Evolutionary conservation across 192 early-diverging fungal species (phyloP).

Genomic region (Kickxella alabastrina): DNA sequence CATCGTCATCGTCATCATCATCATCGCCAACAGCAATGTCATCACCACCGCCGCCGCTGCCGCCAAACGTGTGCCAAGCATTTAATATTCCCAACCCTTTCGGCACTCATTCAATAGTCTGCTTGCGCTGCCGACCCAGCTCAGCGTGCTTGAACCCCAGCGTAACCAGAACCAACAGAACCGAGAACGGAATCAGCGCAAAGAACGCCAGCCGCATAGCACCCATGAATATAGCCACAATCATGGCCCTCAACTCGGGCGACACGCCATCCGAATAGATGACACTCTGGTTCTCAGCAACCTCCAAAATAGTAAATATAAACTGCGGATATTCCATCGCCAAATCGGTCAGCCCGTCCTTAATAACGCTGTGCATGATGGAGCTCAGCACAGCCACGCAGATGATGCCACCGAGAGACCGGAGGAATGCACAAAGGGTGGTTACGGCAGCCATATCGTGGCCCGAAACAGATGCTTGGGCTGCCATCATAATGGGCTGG

Average conservation of each 20-base stretch:
- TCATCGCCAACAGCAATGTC: too few species aligned
- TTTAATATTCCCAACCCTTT: too few species aligned
- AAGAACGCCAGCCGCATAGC: slow-evolving; percentile 54
- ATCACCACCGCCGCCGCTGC: too few species aligned
- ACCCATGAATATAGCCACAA: slow-evolving; percentile 48
- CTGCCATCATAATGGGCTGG: slow-evolving; percentile 70
- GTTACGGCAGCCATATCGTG: slow-evolving; percentile 71
- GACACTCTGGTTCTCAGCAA: slow-evolving; percentile 53
- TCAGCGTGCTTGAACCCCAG: slow-evolving; percentile 37
- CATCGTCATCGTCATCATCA: too few species aligned
- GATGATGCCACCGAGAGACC: slow-evolving; percentile 43
- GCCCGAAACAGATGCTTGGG: slow-evolving; percentile 64
- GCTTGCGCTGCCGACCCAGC: slow-evolving; percentile 34
- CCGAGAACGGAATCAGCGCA: slow-evolving; percentile 54
- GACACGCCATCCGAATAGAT: slow-evolving; percentile 36
- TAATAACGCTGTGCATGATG: slow-evolving; percentile 38
- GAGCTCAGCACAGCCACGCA: slow-evolving; percentile 47
- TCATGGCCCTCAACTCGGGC: slow-evolving; percentile 20
- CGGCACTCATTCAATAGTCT: slow-evolving; percentile 35
- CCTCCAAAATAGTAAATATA: slow-evolving; percentile 31
- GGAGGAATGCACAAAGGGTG: slow-evolving; percentile 61
- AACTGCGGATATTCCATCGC: slow-evolving; percentile 30
- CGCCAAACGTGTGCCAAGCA: too few species aligned
- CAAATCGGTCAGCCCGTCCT: slow-evolving; percentile 36
- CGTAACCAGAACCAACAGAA: slow-evolving; percentile 16